Base-by-base conservation (phyloP, 805 yeast species). In the Wickerhamiella siamensis region DNA sequence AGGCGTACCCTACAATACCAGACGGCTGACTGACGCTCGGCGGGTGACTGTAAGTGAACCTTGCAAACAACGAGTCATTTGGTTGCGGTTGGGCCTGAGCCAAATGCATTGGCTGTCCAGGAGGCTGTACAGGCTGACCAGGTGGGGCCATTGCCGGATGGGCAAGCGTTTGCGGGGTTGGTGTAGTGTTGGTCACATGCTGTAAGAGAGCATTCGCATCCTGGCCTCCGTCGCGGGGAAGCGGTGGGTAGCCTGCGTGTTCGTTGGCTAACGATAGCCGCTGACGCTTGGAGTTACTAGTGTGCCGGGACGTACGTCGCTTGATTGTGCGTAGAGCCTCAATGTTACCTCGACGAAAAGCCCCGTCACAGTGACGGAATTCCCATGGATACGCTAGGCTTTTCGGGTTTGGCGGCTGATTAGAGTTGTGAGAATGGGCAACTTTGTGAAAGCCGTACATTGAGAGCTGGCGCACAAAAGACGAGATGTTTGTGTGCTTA, bases 371-470 rank as follows among this genome's bases (percentile, higher is more conserved):
- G 57, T 87, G 97, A 44, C 77, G 76, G 61, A 87, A 87, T 63
- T 88, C 96, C 97, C 97, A 87, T 14, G 55, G 59, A 42, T 45
- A 43, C 19, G 22, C 16, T 18, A 22, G 20, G 36, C 17, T 24
- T 27, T 35, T 19, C 27, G 31, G 33, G 21, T 20, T n/a, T 27
- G 27, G 36, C 5, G 20, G n/a, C 6, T 6, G 5, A 5, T n/a
- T 26, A 17, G 51, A 52, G 4, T n/a, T 9, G 33, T 58, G 60
- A 18, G 59, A 49, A 43, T 58, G 62, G 48, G 60, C 59, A 34
- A 64, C 65, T 62, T 87, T 86, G 60, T 87, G 95, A 64, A 87
- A 86, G 1, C 95, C 95, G 58, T 86, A 86, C 96, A 87, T 88
- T 65, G 88, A 94, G 36, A 87, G 66, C 61, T 88, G 96, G 37